Evolutionary conservation across 2,329 filamentous ascomycete genomes (phyloP).

Genomic region (Pseudofabraea citricarpa): DNA sequence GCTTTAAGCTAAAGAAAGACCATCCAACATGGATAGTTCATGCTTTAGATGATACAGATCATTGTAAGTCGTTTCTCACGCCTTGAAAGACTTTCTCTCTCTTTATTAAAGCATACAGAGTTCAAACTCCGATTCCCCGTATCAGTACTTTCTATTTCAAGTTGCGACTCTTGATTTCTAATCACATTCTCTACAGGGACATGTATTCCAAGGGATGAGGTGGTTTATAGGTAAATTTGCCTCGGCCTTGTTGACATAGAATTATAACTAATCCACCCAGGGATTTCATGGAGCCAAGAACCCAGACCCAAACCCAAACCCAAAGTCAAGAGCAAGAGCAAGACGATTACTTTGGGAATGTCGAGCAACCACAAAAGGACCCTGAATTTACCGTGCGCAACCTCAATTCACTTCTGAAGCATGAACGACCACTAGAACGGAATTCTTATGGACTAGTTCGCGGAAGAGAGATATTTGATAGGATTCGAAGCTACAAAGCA

Average conservation of each 20-base stretch:
- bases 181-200: no score
- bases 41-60: conserved; percentile 24
- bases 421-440: conserved; percentile 19
- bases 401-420: conserved; percentile 18
- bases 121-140: no score
- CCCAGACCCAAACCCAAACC: no score
- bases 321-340: not conserved
- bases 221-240: no score
- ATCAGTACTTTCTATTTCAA: no score
- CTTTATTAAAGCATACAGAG: no score
- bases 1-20: conserved; percentile 20
- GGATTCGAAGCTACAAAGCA: conserved; percentile 22
- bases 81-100: no score
- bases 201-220: not conserved
- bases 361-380: conserved; percentile 12
- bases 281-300: conserved; percentile 24
- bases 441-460: conserved; percentile 24
- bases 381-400: conserved; percentile 25
- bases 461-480: conserved; percentile 24
- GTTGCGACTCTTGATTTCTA: no score
- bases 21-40: conserved; percentile 25
- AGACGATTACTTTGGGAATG: conserved; percentile 19
- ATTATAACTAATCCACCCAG: conserved; percentile 10
- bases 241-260: no score
- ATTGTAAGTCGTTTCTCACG: no score